Evolutionary conservation across 164 flowering plant species (phyloP).

Genomic region (Chimonanthus salicifolius): DNA sequence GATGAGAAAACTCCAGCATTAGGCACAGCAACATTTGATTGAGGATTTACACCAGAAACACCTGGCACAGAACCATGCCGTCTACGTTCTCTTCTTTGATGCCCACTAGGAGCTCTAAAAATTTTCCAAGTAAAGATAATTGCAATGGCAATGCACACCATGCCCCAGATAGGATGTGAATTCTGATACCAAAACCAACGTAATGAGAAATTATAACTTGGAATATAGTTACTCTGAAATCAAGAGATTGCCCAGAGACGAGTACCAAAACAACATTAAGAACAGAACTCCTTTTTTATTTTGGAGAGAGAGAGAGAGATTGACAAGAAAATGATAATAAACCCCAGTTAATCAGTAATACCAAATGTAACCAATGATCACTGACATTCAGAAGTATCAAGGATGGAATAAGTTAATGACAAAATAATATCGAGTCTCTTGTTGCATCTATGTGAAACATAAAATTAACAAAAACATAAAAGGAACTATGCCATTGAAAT

Average conservation of each 20-base stretch:
- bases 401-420: too few species aligned
- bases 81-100: constrained; percentile 62
- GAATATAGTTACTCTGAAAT: not conserved
- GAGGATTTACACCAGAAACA: constrained; percentile 36
- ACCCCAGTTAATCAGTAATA: not conserved
- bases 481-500: too few species aligned
- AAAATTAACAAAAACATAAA: too few species aligned
- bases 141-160: constrained; percentile 77
- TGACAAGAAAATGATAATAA: not conserved
- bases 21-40: constrained; percentile 22
- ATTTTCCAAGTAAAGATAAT: constrained; percentile 74
- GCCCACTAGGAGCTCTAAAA: constrained; percentile 49
- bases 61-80: constrained; percentile 40
- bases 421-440: too few species aligned
- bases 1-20: constrained; percentile 36
- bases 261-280: not conserved
- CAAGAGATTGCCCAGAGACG: not conserved
- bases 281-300: not conserved
- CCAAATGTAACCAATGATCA: not conserved
- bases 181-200: constrained; percentile 34
- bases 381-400: not conserved
- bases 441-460: too few species aligned
- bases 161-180: constrained; percentile 62
- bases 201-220: not conserved
- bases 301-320: not conserved